phyloP scores from a whole-genome alignment of 1,284 basidiomycete species.

The Ustilago hordei region DNA sequence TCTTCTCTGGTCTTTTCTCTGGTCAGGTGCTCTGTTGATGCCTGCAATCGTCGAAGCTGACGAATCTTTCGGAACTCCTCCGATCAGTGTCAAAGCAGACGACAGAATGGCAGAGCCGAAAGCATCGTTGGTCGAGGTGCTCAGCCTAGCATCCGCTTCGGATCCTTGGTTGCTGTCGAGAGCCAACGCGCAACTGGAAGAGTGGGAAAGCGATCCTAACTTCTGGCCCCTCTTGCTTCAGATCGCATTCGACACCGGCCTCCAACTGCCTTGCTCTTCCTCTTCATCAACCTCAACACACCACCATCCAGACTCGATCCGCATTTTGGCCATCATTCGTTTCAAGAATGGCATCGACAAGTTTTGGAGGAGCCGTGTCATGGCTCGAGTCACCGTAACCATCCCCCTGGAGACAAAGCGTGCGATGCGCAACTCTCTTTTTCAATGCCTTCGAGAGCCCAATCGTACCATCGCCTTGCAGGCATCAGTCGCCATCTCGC shows the following conservation, averaged over 20 bases:
- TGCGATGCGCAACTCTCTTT: conserved; percentile 53
- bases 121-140: conserved; percentile 40
- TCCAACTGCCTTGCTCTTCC: conserved; percentile 20
- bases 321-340: conserved; percentile 65
- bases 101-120: conserved; percentile 36
- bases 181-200: conserved; percentile 52
- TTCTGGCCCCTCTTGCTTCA: conserved; percentile 61
- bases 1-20: background rate
- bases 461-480: conserved; percentile 63
- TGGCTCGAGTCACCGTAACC: conserved; percentile 55
- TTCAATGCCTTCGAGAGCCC: conserved; percentile 59
- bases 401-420: conserved; percentile 60
- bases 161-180: conserved; percentile 33
- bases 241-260: conserved; percentile 54
- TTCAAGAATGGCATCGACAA: conserved; percentile 69
- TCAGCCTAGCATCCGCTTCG: conserved; percentile 43
- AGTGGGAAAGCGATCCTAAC: conserved; percentile 57
- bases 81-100: background rate
- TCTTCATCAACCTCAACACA: conserved; percentile 13
- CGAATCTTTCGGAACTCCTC: background rate
- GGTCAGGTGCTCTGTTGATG: background rate
- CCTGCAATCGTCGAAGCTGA: background rate
- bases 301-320: conserved; percentile 39
- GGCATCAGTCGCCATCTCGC: conserved; percentile 61
- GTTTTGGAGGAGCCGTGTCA: conserved; percentile 64